Evolutionary conservation across 768 basidiomycete genomes (phyloP).

Genomic region (Multifurca ochricompacta): DNA sequence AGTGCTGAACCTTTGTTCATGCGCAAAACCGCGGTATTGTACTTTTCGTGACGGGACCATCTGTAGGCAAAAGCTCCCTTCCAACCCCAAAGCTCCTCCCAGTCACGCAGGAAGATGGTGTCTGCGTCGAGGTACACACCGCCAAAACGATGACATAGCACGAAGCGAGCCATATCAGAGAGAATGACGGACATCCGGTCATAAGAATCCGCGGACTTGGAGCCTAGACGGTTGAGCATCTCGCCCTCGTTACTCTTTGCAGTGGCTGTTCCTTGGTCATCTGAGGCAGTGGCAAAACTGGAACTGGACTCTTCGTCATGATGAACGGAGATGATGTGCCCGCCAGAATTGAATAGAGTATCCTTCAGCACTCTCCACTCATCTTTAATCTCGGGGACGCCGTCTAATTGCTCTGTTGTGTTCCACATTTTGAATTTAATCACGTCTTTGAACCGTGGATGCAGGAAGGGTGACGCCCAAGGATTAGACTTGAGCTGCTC

Average conservation of each 20-base stretch:
- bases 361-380: constrained; percentile 78
- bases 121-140: constrained; percentile 97
- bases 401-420: constrained; percentile 93
- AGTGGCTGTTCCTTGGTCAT: constrained; percentile 11
- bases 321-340: constrained; percentile 62
- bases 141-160: constrained; percentile 93
- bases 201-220: constrained; percentile 79
- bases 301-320: constrained; percentile 36
- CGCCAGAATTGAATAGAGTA: constrained; percentile 83
- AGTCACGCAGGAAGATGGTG: constrained; percentile 91
- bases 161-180: constrained; percentile 95
- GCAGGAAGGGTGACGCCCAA: constrained; percentile 93
- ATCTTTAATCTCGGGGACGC: constrained; percentile 78
- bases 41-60: constrained; percentile 87
- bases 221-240: constrained; percentile 77
- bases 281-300: constrained; percentile 23
- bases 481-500: constrained; percentile 74
- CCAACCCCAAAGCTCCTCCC: constrained; percentile 98
- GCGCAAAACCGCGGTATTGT: constrained; percentile 94
- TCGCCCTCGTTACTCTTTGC: constrained; percentile 33
- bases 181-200: constrained; percentile 89
- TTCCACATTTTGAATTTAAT: constrained; percentile 98
- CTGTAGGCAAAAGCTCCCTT: constrained; percentile 94
- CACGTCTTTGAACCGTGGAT: constrained; percentile 83
- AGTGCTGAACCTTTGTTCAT: constrained; percentile 90